These are phyloP conservation scores for Fusarium sp. DNA, from an alignment of 2,329 filamentous ascomycete species.

Conservation along the genomic window DNA sequence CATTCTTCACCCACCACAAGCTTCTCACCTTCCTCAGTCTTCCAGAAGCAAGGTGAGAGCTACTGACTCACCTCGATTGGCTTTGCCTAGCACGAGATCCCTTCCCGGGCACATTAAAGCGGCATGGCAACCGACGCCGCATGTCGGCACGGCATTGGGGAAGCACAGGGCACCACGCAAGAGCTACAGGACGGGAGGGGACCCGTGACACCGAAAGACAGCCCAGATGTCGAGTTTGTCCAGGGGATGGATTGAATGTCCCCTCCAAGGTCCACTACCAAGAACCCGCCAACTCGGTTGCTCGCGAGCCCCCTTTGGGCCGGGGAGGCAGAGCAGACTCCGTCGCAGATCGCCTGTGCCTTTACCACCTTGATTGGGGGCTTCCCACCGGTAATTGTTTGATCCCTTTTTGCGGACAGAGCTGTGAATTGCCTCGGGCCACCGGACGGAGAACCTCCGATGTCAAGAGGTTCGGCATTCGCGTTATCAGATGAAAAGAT, in stretches of 20 bases:
- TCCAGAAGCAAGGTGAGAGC: constrained; percentile 26
- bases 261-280: constrained; percentile 32
- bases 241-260: constrained; percentile 25
- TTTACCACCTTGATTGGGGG: constrained; percentile 22
- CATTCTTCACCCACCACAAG: not conserved
- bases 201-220: constrained; percentile 34
- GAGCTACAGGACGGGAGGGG: constrained; percentile 19
- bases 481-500: constrained; percentile 23
- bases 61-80: constrained; percentile 15
- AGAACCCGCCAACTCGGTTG: constrained; percentile 46
- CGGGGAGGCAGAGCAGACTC: constrained; percentile 40
- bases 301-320: constrained; percentile 43
- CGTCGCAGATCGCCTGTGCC: constrained; percentile 17
- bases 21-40: not conserved
- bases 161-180: constrained; percentile 10
- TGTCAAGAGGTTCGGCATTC: constrained; percentile 21
- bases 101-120: constrained; percentile 29
- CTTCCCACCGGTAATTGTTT: constrained; percentile 18
- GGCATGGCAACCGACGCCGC: constrained; percentile 18
- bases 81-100: constrained; percentile 20
- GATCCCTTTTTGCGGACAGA: constrained; percentile 30
- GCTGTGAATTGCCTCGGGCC: constrained; percentile 42
- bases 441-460: constrained; percentile 33
- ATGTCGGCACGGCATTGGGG: constrained; percentile 30
- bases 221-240: constrained; percentile 8